Percentiles rank a stretch among this genome's conserved stretches.
phyloP scores from a whole-genome alignment of 163 green algal genomes.

The Scenedesmus sp. region DNA sequence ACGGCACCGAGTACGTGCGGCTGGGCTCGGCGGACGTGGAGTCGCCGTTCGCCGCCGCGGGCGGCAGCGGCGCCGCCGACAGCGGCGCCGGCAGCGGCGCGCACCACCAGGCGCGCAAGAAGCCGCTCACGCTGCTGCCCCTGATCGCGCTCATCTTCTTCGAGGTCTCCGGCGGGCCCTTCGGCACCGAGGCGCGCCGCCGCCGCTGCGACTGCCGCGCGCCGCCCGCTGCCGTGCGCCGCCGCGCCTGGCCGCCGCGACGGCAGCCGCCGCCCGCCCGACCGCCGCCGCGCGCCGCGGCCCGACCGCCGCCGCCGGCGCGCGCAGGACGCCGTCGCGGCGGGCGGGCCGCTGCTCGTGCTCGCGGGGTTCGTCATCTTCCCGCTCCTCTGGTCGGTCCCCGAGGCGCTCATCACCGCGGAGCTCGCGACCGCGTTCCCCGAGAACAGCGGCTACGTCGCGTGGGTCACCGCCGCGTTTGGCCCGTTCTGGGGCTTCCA shows the following conservation, averaged over 20 bases:
- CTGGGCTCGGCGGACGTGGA: too few species aligned
- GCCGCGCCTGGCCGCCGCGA: too few species aligned
- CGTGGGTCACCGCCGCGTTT: conserved; percentile 97
- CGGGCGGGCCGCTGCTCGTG: conserved; percentile 83
- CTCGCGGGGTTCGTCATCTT: conserved; percentile 93
- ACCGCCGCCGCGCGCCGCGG: not conserved
- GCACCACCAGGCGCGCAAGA: too few species aligned
- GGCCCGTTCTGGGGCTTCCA: conserved; percentile 97
- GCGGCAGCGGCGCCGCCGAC: too few species aligned
- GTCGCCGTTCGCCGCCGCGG: too few species aligned
- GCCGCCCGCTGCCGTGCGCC: too few species aligned
- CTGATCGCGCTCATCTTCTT: conserved; percentile 97
- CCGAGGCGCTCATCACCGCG: conserved; percentile 95
- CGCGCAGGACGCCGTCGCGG: conserved; percentile 81
- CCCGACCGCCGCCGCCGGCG: too few species aligned
- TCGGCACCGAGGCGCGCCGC: conserved; percentile 87
- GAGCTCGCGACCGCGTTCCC: conserved; percentile 94
- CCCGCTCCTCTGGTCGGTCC: conserved; percentile 91
- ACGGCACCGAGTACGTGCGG: too few species aligned
- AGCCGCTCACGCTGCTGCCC: conserved; percentile 82
- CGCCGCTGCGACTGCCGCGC: too few species aligned
- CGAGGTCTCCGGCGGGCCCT: conserved; percentile 93
- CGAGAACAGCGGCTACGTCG: conserved; percentile 95
- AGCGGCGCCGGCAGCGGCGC: too few species aligned
- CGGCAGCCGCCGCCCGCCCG: not conserved